Base-by-base conservation (phyloP, 2,329 filamentous ascomycete species). In the Phaeoacremonium minimum region DNA sequence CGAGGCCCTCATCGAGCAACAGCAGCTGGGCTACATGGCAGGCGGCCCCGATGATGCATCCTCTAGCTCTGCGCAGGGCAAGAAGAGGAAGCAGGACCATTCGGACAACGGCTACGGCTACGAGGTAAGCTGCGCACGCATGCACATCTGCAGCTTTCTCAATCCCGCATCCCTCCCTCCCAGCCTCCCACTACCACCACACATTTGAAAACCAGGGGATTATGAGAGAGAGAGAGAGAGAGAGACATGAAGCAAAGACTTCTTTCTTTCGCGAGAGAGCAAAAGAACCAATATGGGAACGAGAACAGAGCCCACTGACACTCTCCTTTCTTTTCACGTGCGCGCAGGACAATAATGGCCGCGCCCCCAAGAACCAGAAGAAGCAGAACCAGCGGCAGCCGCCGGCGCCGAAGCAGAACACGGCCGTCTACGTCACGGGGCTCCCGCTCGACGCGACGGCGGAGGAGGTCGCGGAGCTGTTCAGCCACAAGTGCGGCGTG, bases 351-450 rank as follows among this genome's bases (percentile, higher is more conserved):
- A 51, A 49, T 46, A 55, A 51, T 37, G 49, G 44, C 20, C 40
- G 49, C 19, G 46, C 36, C 26, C 46, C 45, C 14, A 46, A 44
- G 17, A 64, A 63, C 38, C 54, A 42, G 71, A 73, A 56, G 65
- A 68, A 44, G 55, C 40, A 46, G 15, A 43, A 38, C 6, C 44
- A 44, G 31, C 42, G 45, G 7, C 61, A 67, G 9, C 66, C 69
- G 3, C 66, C 68, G 6, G 63, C 69, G 44, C 70, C 73, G 12
- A 69, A 69, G 42, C 72, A 90, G 49, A 97, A 96, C 58, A 95
- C 87, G 6, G 91, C 91, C 29, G 77, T 98, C 46, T 98, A 91
- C 65, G 85, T 96, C 32, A 95, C 89, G 5, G 87, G 86, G 11
- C 75, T 98, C 4, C 94, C 93, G 0, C 62, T 71, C 28, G 87